Evolutionary conservation across 192 early-diverging fungal species (phyloP).

Genomic region (Chytriomyces sp.): DNA sequence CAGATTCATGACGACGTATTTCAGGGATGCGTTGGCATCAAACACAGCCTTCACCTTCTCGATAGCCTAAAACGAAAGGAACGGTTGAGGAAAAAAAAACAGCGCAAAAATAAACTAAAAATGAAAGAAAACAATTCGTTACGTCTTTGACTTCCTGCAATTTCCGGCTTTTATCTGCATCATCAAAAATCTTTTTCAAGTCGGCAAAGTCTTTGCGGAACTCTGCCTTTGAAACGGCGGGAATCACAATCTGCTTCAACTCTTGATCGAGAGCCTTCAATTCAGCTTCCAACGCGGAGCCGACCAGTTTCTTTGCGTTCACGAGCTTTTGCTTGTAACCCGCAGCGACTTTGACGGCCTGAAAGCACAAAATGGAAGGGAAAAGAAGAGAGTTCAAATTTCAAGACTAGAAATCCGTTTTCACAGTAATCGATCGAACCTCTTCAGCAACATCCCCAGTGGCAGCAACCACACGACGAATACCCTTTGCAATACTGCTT

Average conservation of each 20-base stretch:
- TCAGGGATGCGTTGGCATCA: slow-evolving; percentile 64
- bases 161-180: slow-evolving; percentile 89
- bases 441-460: slow-evolving; percentile 88
- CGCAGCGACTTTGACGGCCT: slow-evolving; percentile 69
- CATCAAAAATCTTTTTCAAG: slow-evolving; percentile 84
- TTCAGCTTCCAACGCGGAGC: slow-evolving; percentile 70
- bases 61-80: slow-evolving; percentile 45
- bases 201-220: slow-evolving; percentile 73
- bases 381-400: not conserved
- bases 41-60: slow-evolving; percentile 79
- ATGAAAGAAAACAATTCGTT: not conserved
- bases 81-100: not conserved
- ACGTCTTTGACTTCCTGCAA: slow-evolving; percentile 83
- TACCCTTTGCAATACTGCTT: slow-evolving; percentile 91
- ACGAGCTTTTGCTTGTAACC: slow-evolving; percentile 72
- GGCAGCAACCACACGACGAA: slow-evolving; percentile 91
- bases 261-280: slow-evolving; percentile 82
- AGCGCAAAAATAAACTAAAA: not conserved
- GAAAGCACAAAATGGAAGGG: not conserved
- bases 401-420: not conserved
- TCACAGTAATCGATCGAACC: slow-evolving; percentile 37
- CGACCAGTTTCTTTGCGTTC: slow-evolving; percentile 60
- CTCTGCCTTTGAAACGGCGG: slow-evolving; percentile 76
- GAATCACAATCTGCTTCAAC: slow-evolving; percentile 78
- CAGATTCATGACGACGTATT: slow-evolving; percentile 64